Evolutionary conservation across 2,329 filamentous ascomycete species (phyloP), one percentile per base, ranked within the genome.

Genomic region (Fusarium sp.): DNA sequence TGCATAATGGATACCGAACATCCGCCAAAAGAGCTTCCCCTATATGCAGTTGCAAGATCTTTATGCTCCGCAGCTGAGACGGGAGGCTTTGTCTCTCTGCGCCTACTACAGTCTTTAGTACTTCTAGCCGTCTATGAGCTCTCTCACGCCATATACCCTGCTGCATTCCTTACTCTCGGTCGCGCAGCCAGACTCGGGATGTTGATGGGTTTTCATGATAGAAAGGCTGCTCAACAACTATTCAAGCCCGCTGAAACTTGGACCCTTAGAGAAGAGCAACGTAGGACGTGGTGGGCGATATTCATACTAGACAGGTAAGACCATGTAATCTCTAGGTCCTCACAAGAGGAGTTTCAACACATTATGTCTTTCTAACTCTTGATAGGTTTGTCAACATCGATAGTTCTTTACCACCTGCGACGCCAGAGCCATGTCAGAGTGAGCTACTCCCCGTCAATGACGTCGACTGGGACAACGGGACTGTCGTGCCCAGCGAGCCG

Each of bases 261-360:
- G 73, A 70, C 65, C 1, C 63, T 73, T 8, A 58, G 68, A 6
- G 74, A 77, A 60, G 76, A 77, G 42, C 69, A 74, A 14, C 58
- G 71, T 5, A 61, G 73, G 42, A 73, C 71, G 5, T 76, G 70
- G 71, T 76, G 76, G 74, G 68, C 74, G 3, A 66, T 78, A 9
- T 71, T 73, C 20, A 33, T 77, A 2, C 65, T 78, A 6, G 76
- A 78, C 29, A 70, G 74, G 71, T 74, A 50, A 7, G 63, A 54
- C 6, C 22, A 36, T 42, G 3, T 6, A 14, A 10, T 6, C 10
- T 22, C n/a, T 13, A 20, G 5, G 8, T 33, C 35, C 25, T 27
- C 10, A 22, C 25, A 25, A 16, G 16, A 31, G 22, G 5, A 1
- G 7, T 7, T 18, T 10, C n/a, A 9, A 5, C 22, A 40, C 10